Conservation (phyloP, 208 protist genomes). For the Borovskyia barvae region DNA sequence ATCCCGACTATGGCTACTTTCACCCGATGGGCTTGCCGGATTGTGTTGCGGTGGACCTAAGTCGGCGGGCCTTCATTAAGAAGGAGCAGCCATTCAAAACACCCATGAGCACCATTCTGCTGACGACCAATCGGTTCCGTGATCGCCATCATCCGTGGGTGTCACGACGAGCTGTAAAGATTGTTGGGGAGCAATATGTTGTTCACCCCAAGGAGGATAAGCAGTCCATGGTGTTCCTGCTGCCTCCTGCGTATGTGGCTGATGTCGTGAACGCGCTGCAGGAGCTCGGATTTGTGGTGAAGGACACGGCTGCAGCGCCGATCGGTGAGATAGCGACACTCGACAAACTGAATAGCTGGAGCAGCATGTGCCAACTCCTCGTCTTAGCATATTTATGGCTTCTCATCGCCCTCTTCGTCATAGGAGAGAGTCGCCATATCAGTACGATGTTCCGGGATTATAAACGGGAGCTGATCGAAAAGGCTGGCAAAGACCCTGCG, state of each 20-base stretch:
- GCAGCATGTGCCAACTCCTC: slow-evolving; percentile 63
- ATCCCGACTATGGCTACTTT: slow-evolving; percentile 82
- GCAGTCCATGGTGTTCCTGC: slow-evolving; percentile 76
- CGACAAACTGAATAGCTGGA: slow-evolving; percentile 53
- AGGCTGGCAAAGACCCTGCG: slow-evolving; percentile 73
- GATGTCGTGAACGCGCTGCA: slow-evolving; percentile 72
- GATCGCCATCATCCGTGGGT: slow-evolving; percentile 73
- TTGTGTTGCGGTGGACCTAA: slow-evolving; percentile 76
- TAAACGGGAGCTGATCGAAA: slow-evolving; percentile 71
- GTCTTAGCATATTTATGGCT: slow-evolving; percentile 76
- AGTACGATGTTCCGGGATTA: slow-evolving; percentile 70
- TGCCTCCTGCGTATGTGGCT: slow-evolving; percentile 64
- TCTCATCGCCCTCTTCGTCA: slow-evolving; percentile 64
- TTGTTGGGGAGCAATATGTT: slow-evolving; percentile 79
- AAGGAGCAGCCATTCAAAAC: slow-evolving; percentile 81
- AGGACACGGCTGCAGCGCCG: slow-evolving; percentile 49
- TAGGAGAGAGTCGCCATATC: slow-evolving; percentile 58
- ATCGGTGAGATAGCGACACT: slow-evolving; percentile 54
- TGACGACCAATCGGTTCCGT: slow-evolving; percentile 64
- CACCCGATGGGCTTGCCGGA: slow-evolving; percentile 83
- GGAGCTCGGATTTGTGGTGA: slow-evolving; percentile 65
- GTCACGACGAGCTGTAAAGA: slow-evolving; percentile 40
- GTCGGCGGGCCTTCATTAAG: slow-evolving; percentile 67
- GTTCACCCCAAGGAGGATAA: slow-evolving; percentile 70
- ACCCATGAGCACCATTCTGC: slow-evolving; percentile 50